Conservation (phyloP, 768 basidiomycete genomes). For the Agaricus subrufescens region DNA sequence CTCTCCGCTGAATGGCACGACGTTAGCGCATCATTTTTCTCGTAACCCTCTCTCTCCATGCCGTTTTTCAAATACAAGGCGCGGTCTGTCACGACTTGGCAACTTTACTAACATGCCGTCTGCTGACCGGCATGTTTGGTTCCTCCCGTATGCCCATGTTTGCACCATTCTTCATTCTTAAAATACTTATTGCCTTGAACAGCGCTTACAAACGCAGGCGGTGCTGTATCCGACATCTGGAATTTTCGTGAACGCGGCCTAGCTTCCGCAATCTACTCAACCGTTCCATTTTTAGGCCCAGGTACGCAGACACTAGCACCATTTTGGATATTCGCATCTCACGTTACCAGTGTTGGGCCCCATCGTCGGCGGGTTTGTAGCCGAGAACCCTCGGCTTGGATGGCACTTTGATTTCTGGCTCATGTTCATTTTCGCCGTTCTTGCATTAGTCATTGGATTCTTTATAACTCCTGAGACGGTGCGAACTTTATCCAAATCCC, state of each 20-base stretch:
- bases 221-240: constrained; percentile 56
- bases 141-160: constrained; percentile 40
- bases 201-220: constrained; percentile 59
- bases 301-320: constrained; percentile 22
- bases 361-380: constrained; percentile 63
- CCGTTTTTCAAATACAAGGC: constrained; percentile 50
- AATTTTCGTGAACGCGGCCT: constrained; percentile 53
- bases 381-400: constrained; percentile 38
- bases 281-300: constrained; percentile 55
- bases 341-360: constrained; percentile 52
- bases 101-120: constrained; percentile 45
- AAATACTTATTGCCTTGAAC: constrained; percentile 7
- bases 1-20: neutral
- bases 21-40: constrained; percentile 49
- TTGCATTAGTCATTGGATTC: constrained; percentile 41
- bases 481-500: constrained; percentile 11
- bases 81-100: constrained; percentile 44
- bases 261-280: constrained; percentile 54
- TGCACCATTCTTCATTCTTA: neutral
- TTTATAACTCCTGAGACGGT: constrained; percentile 57
- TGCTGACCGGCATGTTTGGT: constrained; percentile 55
- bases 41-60: constrained; percentile 45
- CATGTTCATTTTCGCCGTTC: constrained; percentile 47
- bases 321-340: neutral
- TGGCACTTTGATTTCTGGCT: constrained; percentile 69